Base-by-base conservation (phyloP, 23 red algal species). In the Gracilaria gracilis region DNA sequence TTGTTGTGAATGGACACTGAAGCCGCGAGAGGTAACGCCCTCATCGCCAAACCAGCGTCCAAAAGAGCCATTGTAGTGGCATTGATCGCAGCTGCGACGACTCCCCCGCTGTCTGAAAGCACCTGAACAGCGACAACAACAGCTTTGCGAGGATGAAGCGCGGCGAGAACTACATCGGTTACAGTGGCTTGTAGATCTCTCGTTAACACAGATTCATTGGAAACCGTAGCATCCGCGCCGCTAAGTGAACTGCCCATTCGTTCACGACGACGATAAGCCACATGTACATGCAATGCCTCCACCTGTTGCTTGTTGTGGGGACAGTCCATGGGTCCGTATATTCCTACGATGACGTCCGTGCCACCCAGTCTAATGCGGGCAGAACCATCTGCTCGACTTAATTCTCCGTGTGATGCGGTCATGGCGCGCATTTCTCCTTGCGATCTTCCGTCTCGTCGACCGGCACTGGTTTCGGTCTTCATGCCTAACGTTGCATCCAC, bases 281-380 rank as follows among this genome's bases (percentile, higher is more conserved):
- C 89, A 77, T 75, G 40, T 15, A 92, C 89, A 55, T 92, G 78
- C 29, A 92, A 13, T 58, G 62, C 37, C 35, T 92, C 89, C 36
- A 77, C 83, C 17, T 75, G 54, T 38, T 88, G 75, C 19, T 75
- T 71, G 36, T 70, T 71, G 40, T 77, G 50, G 16, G 87, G 87
- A 35, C 87, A 80, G 19, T 94, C 95, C 25, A 86, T 75, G 24
- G 95, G 95, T 12, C 95, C 95, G 50, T 98, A 98, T 50, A 98
- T 77, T 11, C 84, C 92, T 33, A 91, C 95, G 31, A 98, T 75
- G 50, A 98, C 95, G 55, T 88, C 81, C 1, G 95, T 98, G 19
- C 67, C 66, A 62, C 91, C 91, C 28, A 88, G 58, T 20, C 33
- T 75, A 13, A 94, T 54, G 39, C 84, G 69, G 9, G 88, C 91